These are phyloP conservation scores for Tetrapisispora taiwanensis DNA, from an alignment of 805 yeast genomes.

Conservation along the genomic window DNA sequence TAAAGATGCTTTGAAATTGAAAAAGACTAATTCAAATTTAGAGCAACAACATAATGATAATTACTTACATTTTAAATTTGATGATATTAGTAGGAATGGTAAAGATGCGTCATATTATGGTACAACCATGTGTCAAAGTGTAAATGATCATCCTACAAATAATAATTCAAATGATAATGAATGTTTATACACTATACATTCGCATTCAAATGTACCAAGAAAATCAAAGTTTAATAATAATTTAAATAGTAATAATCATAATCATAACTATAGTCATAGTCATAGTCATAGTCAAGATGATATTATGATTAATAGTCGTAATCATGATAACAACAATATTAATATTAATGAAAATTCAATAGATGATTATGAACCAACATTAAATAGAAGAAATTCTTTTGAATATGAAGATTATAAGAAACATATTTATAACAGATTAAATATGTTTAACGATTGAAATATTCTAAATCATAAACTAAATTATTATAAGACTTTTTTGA, in stretches of 20 bases:
- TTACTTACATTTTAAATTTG: neutral
- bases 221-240: neutral
- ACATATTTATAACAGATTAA: constrained; percentile 22
- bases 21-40: neutral
- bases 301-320: too few species aligned
- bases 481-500: too few species aligned
- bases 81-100: constrained; percentile 1
- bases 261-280: neutral
- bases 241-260: neutral
- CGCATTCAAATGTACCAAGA: neutral
- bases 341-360: neutral
- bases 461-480: neutral
- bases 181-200: neutral
- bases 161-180: neutral
- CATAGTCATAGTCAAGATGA: too few species aligned
- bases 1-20: constrained; percentile 10
- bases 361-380: neutral
- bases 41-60: neutral
- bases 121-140: neutral
- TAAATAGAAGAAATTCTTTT: constrained; percentile 12
- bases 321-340: neutral
- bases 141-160: too few species aligned
- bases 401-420: constrained; percentile 27
- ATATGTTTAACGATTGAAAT: constrained; percentile 15
- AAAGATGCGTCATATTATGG: neutral